Base-by-base conservation (phyloP, 2,329 filamentous ascomycete species). In the Penicillium crustosum region DNA sequence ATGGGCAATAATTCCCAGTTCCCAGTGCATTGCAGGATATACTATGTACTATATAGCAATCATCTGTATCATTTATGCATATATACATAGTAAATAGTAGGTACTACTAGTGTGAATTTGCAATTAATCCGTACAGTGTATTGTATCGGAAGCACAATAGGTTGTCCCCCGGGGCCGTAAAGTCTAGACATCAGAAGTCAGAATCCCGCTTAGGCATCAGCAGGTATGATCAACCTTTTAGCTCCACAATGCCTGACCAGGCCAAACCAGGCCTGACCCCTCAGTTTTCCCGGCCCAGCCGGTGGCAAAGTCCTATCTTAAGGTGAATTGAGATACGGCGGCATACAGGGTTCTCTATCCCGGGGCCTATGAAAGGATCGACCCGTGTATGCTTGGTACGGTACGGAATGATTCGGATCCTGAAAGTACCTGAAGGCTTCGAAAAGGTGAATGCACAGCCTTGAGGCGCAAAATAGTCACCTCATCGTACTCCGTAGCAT, bases 381-480 rank as follows among this genome's bases (percentile, higher is more conserved):
- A 61, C 43, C 51, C 42, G 49, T 43, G 55, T 63, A 53, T 39
- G 39, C 12, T 43, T 48, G 39, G 39, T 53, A 53, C 29, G 29
- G 50, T 51, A 64, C 53, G 57, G 64, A 64, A 66, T 60, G 63
- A 60, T 33, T 66, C 64, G 64, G 64, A 65, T 61, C 56, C 60
- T 43, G 31, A 42, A 60, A 60, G 41, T 48, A 52, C 21, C 50
- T 55, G 33, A 48, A 55, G 49, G 33, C 33, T 17, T 17, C 6
- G 7, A 17, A 35, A 39, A 29, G 49, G 49, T 39, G 41, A 19
- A 25, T 21, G 9, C 53, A 57, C 44, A 56, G 45, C 51, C 39
- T 38, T 12, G 45, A 44, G 29, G 21, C 29, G 27, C 13, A 33
- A 19, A 35, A 35, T n/a, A 31, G 15, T 33, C 29, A 47, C 19